phyloP scores from a whole-genome alignment of 2,329 filamentous ascomycete species.

The Colletotrichum liriopes region DNA sequence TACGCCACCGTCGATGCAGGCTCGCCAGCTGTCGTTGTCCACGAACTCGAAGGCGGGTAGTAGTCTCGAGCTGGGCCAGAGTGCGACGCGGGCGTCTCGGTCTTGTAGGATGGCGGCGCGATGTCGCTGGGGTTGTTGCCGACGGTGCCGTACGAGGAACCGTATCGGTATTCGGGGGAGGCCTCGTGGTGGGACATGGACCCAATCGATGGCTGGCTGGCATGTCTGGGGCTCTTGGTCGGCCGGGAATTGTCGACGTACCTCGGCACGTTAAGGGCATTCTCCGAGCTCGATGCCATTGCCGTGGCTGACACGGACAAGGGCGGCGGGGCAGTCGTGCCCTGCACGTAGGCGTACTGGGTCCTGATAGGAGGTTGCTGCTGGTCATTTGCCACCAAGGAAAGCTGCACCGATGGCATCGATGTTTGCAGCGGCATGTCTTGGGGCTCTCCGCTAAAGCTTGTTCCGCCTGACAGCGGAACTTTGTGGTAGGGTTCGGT shows the following conservation, averaged over 20 bases:
- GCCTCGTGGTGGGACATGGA: constrained; percentile 66
- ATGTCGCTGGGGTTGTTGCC: constrained; percentile 53
- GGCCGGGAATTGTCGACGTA: constrained; percentile 72
- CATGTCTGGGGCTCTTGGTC: constrained; percentile 70
- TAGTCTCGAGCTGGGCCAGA: constrained; percentile 63
- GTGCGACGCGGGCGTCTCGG: constrained; percentile 50
- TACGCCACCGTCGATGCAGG: constrained; percentile 62
- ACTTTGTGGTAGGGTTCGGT: constrained; percentile 69
- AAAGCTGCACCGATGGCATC: constrained; percentile 69
- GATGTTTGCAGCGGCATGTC: constrained; percentile 69
- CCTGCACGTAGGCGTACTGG: constrained; percentile 70
- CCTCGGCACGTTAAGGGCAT: constrained; percentile 67
- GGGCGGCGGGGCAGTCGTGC: constrained; percentile 66
- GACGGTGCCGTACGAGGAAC: constrained; percentile 60
- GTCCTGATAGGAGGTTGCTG: constrained; percentile 64
- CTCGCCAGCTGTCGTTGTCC: constrained; percentile 68
- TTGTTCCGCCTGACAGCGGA: constrained; percentile 63
- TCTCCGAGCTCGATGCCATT: constrained; percentile 55
- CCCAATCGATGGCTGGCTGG: constrained; percentile 67
- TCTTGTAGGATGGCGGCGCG: constrained; percentile 50
- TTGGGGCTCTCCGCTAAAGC: constrained; percentile 66
- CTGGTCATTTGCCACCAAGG: constrained; percentile 65
- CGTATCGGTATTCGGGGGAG: constrained; percentile 71
- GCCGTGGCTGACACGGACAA: constrained; percentile 61
- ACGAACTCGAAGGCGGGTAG: constrained; percentile 66